Base-by-base conservation (phyloP, 345 rosid species). In the Microthlaspi erraticum region DNA sequence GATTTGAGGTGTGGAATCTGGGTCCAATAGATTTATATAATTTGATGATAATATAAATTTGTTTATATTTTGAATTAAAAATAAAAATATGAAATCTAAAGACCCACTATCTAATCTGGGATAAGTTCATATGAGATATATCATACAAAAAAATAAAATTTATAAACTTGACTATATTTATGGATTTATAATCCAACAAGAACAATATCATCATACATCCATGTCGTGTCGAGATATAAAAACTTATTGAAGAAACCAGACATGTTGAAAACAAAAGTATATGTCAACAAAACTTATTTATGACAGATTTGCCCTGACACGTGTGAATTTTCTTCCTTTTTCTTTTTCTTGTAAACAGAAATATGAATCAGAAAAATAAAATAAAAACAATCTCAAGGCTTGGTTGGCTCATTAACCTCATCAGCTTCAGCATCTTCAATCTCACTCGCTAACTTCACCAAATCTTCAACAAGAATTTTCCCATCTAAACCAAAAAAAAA, bases 381-480 rank as follows among this genome's bases (percentile, higher is more conserved):
- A 9, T 33, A 19, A 48, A 48, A 7, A 39, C 61, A 59, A 74
- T 66, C 63, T 74, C 73, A 74, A 60, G 73, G 37, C 68, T 74
- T 74, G 50, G 78, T 20, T 67, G 74, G 60, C 60, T 74, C 83
- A 64, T 75, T 59, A 36, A 73, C 62, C 66, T 71, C 78, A 11
- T 84, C 87, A 5, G 64, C 77, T 11, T 77, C 53, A 31, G 79
- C 87, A 41, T 82, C 90, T 68, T 89, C 96, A 51, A 79, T 82
- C 78, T 82, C 83, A 26, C 87, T 82, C 0, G 92, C 96, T 79
- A 90, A 60, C 81, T 81, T 88, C 43, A 92, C 84, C 11, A 92
- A 77, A 79, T 94, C 99, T 82, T 89, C 84, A 2, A 94, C 97
- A 10, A 86, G 86, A 51, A 94, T 92, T 81, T 83, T 88, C 7